phyloP scores from a whole-genome alignment of 164 flowering plant species.

The Vitis labrusca region DNA sequence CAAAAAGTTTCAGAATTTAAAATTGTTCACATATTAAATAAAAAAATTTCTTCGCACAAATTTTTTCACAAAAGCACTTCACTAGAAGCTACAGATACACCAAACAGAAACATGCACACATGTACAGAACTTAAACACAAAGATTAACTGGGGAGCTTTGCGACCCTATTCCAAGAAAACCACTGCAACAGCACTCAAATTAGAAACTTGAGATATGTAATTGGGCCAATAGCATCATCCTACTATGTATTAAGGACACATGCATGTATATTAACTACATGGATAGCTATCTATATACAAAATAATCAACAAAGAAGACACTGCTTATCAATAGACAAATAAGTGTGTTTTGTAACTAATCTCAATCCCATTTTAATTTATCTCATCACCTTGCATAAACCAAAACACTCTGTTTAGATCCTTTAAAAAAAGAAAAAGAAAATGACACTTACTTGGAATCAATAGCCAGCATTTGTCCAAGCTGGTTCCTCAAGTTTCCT shows the following conservation, averaged over 20 bases:
- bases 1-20: too few relatives aligned
- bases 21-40: too few relatives aligned
- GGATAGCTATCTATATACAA: background rate
- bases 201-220: too few relatives aligned
- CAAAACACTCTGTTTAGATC: too few relatives aligned
- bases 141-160: background rate
- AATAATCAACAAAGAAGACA: background rate
- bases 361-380: too few relatives aligned
- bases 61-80: too few relatives aligned
- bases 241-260: background rate
- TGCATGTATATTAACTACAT: background rate
- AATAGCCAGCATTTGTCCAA: constrained; percentile 86
- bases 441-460: constrained; percentile 58
- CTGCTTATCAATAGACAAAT: background rate
- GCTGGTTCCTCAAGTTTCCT: constrained; percentile 78
- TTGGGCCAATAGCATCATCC: too few relatives aligned
- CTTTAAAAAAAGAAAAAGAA: background rate
- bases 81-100: too few relatives aligned
- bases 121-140: background rate
- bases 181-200: background rate
- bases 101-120: too few relatives aligned
- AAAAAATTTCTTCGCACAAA: too few relatives aligned
- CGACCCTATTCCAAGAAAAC: background rate
- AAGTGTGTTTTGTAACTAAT: too few relatives aligned
- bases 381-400: too few relatives aligned